Evolutionary conservation across 257 asterid genomes (phyloP), one percentile per base, ranked within the genome.

Genomic region (Solanum paucissectum): DNA sequence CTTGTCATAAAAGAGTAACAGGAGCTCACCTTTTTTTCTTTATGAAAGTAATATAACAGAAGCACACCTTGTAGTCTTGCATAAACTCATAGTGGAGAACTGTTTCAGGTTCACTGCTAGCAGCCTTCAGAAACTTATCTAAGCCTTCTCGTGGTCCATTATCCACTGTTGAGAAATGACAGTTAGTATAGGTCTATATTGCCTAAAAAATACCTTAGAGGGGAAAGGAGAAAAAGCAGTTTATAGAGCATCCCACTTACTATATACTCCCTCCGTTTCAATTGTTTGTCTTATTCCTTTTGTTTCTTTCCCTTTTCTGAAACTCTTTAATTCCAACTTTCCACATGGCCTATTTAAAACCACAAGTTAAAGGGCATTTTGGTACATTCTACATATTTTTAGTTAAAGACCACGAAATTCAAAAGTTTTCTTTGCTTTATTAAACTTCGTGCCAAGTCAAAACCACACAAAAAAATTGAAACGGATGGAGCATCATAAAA

Each of bases 41-140:
- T 76, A 38, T 40, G 68, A 32, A 85, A 34, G 75, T 42, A 38
- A 40, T 27, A 33, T 1, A 21, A 34, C 32, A 89, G 69, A 49
- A 40, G 40, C 89, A 88, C 83, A 97, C 99, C 99, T 97, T 97
- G 93, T 97, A 97, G 88, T 97, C 99, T 93, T 97, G 99, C 99
- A 97, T 97, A 88, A 97, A 97, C 91, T 97, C 99, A 72, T 97
- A 97, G 92, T 97, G 99, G 83, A 97, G 98, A 90, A 97, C 98
- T 37, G 98, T 97, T 90, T 97, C 99, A 66, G 99, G 99, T 89
- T 97, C 99, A 87, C 92, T 90, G 93, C 99, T 97, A 81, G 99
- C 99, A 87, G 98, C 99, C 92, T 97, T 97, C 84, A 97, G 94
- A 89, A 97, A 97, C 90, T 97, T 97, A 87, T 97, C 99, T 86